Base-by-base conservation (phyloP, 192 early-diverging fungal genomes). In the Chytriomyces sp. region DNA sequence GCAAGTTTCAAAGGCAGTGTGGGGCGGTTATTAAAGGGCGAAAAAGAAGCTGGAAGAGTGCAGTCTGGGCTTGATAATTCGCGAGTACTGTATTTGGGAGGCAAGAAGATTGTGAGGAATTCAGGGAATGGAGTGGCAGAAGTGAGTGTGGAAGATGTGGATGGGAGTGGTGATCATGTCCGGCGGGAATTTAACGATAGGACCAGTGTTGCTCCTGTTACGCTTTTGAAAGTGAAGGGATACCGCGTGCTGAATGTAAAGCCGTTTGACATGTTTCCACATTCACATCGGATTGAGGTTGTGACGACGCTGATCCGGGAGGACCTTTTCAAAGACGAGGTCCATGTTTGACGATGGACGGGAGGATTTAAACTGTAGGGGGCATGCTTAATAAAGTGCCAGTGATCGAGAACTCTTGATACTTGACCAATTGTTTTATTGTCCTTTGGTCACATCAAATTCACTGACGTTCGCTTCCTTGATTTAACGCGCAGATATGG, bases 211-310 rank as follows among this genome's bases (percentile, higher is more conserved):
- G 13, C 53, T 9, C 59, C 71, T 10, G 20, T 23, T 1, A 68
- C 66, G 8, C 60, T 77, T 49, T 24, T 67, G 69, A 63, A 71
- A 26, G 72, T 79, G 46, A 83, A 81, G 35, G 87, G 86, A 57
- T 93, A 93, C 72, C 80, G 82, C 45, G 84, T 93, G 0, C 81
- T 82, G 26, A 78, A 80, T 60, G 81, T 93, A 44, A 86, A 88
- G 76, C 90, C 90, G 7, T 91, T 93, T 61, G 92, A 93, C 74
- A 85, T 93, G 72, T 93, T 93, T 65, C 92, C 92, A 20, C 92
- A 93, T 76, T 91, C 92, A 23, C 82, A 82, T 59, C 86, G 89
- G n/a, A 86, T 88, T 23, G 92, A 93, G 72, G 90, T 85, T 69
- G 89, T 93, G 64, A 83, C 89, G 50, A 88, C 87, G 3, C 77